Evolutionary conservation across 2,329 filamentous ascomycete species (phyloP).

Genomic region (Tolypocladium endophyticum): DNA sequence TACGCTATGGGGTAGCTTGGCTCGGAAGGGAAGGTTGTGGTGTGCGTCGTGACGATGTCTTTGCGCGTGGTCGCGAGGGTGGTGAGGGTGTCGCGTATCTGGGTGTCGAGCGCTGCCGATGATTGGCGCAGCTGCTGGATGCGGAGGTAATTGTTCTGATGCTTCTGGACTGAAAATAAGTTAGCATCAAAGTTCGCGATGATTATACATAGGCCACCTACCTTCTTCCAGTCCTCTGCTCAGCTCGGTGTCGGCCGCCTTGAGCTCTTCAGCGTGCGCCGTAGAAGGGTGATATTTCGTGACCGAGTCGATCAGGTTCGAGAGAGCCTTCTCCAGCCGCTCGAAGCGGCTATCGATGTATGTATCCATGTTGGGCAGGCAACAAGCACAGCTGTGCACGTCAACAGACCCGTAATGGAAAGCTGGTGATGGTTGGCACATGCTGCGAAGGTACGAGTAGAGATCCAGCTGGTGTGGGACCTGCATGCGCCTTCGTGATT

Average conservation of each 20-base stretch:
- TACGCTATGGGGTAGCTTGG: slow-evolving; percentile 52
- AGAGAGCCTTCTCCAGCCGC: slow-evolving; percentile 55
- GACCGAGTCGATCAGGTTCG: slow-evolving; percentile 66
- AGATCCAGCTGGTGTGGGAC: slow-evolving; percentile 10
- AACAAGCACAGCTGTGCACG: not conserved
- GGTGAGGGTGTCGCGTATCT: slow-evolving; percentile 60
- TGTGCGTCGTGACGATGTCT: slow-evolving; percentile 56
- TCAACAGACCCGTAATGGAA: not conserved
- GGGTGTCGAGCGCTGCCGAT: slow-evolving; percentile 54
- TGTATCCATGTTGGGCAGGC: slow-evolving; percentile 42
- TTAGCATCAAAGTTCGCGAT: not conserved
- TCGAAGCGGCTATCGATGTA: slow-evolving; percentile 53
- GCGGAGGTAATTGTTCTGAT: slow-evolving; percentile 64
- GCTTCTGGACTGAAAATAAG: slow-evolving; percentile 47
- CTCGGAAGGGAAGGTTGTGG: slow-evolving; percentile 41
- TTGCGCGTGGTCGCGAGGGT: slow-evolving; percentile 63
- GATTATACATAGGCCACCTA: slow-evolving; percentile 18
- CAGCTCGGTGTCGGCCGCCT: slow-evolving; percentile 59
- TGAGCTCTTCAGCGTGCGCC: slow-evolving; percentile 55
- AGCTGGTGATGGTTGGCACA: slow-evolving; percentile 1
- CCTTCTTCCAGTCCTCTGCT: slow-evolving; percentile 54
- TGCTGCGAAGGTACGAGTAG: slow-evolving; percentile 2
- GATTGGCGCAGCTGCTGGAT: slow-evolving; percentile 59
- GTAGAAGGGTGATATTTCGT: slow-evolving; percentile 71
- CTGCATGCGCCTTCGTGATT: slow-evolving; percentile 4